Conservation (phyloP, 2,329 filamentous ascomycete species). For the Trichoderma koningiopsis region DNA sequence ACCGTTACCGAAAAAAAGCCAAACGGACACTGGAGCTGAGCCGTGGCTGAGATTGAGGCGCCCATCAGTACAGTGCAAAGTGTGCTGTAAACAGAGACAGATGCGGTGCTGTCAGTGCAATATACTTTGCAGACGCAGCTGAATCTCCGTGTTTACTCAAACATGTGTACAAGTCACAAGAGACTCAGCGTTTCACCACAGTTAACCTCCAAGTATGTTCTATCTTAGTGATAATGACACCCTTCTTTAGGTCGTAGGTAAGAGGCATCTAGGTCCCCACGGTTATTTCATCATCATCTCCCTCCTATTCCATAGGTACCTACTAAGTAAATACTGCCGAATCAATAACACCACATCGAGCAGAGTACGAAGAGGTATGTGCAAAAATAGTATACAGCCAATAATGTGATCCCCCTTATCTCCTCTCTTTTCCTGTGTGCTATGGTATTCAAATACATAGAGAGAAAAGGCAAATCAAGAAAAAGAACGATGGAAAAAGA, state of each 20-base stretch:
- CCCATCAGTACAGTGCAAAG: background rate
- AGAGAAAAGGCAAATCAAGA: background rate
- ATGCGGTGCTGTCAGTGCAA: background rate
- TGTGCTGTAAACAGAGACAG: background rate
- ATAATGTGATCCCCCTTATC: background rate
- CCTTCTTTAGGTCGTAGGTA: background rate
- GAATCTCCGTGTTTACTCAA: background rate
- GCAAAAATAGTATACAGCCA: conserved; percentile 20
- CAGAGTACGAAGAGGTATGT: background rate
- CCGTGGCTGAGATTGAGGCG: background rate
- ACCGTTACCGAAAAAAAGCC: background rate
- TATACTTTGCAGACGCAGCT: background rate
- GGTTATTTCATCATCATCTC: background rate
- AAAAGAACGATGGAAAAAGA: background rate
- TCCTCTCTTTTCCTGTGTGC: background rate
- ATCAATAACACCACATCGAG: background rate
- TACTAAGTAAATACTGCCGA: background rate
- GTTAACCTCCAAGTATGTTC: background rate
- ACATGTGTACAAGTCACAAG: background rate
- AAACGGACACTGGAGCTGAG: background rate
- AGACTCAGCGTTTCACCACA: background rate
- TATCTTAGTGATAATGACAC: background rate
- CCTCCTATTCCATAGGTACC: background rate
- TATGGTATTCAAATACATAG: conserved; percentile 24
- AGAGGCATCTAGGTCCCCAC: background rate